Base-by-base conservation (phyloP, 1,284 basidiomycete species). In the Malassezia brasiliensis region DNA sequence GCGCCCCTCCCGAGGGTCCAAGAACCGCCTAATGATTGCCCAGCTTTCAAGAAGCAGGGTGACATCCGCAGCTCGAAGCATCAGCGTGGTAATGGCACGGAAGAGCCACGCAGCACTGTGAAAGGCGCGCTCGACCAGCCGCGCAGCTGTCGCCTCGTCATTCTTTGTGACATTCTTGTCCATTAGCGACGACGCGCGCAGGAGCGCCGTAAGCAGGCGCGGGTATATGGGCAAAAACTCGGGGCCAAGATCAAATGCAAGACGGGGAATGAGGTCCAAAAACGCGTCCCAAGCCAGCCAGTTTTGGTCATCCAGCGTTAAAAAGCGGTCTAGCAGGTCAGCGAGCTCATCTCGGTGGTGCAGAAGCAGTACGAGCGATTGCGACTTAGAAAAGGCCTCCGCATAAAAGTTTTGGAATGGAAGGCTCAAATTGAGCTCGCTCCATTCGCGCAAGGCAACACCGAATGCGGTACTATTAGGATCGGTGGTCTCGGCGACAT, bases 191-290 rank as follows among this genome's bases (percentile, higher is more conserved):
- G 72, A 67, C 20, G 65, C 59, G 31, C 64, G 61, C 2, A 74
- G 54, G 28, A 66, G 57, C n/a, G 67, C 65, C 12, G 46, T 51
- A 5, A 73, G 61, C 25, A 60, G 52, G n/a, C 46, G 47, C 1
- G 67, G 64, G 37, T 68, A 73, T 52, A 69, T 61, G n/a, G 69
- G 71, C 14, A 71, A 35, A 47, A 73, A 73, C 56, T 73, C 70
- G 14, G 65, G 60, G 8, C 64, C 62, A 14, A 73, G 57, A 28
- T 74, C 72, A 25, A 62, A 63, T 3, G 71, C 69, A 12, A 74
- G 62, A n/a, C 70, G 64, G 0, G 71, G 70, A n/a, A 73, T 53
- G 10, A 74, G 63, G 41, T 74, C 72, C 28, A 74, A 60, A 1
- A 64, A 60, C 10, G 69, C 67, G 48, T 73, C 71, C 61, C 64